A percentile compares a stretch with the other conserved stretches of the same genome.
Evolutionary conservation across 202 grass and related monocot species (phyloP).

Genomic region (Digitaria exilis): DNA sequence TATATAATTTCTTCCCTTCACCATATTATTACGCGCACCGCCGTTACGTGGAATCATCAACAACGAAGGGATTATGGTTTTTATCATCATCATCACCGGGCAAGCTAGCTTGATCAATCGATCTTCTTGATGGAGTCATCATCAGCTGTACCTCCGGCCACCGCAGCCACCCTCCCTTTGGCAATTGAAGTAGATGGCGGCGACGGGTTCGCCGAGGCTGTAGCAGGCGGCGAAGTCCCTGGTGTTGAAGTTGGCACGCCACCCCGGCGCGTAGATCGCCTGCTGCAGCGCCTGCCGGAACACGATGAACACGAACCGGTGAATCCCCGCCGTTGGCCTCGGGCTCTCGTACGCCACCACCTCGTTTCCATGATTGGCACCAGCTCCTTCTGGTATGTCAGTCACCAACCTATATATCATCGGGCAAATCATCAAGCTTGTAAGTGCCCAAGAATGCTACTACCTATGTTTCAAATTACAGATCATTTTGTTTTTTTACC

Average conservation of each 20-base stretch:
- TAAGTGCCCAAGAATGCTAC: too few species aligned
- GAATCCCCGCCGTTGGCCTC: slow-evolving; percentile 56
- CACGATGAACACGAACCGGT: slow-evolving; percentile 62
- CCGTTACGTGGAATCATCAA: background rate
- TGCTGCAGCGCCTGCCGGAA: slow-evolving; percentile 52
- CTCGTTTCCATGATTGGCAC: slow-evolving; percentile 45
- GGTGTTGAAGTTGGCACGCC: slow-evolving; percentile 76
- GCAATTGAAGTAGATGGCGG: slow-evolving; percentile 69
- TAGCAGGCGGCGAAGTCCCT: slow-evolving; percentile 64
- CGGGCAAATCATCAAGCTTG: background rate
- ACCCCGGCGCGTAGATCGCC: slow-evolving; percentile 60
- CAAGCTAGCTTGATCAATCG: background rate
- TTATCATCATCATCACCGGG: background rate
- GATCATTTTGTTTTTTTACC: too few species aligned
- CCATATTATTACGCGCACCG: background rate
- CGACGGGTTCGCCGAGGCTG: slow-evolving; percentile 46
- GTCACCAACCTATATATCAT: slow-evolving; percentile 53
- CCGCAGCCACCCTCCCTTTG: slow-evolving; percentile 66
- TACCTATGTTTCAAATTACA: too few species aligned
- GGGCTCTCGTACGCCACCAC: slow-evolving; percentile 68
- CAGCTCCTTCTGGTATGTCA: slow-evolving; percentile 65
- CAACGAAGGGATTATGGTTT: background rate
- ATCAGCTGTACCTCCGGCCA: slow-evolving; percentile 59
- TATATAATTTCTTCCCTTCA: background rate
- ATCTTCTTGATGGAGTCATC: background rate